Conservation (phyloP, 352 stramenopile species). For the Phytophthora fragariae region DNA sequence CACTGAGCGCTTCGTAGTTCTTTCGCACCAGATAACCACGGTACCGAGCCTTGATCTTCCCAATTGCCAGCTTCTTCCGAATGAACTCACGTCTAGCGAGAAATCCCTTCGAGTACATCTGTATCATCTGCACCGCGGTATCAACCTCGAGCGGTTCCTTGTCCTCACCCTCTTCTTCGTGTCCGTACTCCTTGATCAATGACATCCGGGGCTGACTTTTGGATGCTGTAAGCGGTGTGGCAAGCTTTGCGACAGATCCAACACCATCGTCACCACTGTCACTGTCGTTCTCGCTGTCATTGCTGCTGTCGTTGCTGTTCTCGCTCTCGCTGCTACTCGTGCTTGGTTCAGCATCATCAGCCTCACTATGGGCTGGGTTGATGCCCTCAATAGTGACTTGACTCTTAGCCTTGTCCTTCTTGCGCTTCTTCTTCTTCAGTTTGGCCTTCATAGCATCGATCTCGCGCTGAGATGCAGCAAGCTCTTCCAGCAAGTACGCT, state of each 20-base stretch:
- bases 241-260: neutral
- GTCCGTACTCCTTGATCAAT: constrained; percentile 26
- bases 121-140: constrained; percentile 37
- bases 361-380: constrained; percentile 9
- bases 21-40: constrained; percentile 52
- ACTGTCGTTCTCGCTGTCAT: constrained; percentile 11
- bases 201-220: constrained; percentile 22
- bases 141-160: constrained; percentile 15
- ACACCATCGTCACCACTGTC: constrained; percentile 3
- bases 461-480: constrained; percentile 36
- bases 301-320: constrained; percentile 14
- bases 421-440: constrained; percentile 16
- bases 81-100: constrained; percentile 43
- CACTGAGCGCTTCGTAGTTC: constrained; percentile 40
- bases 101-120: constrained; percentile 43
- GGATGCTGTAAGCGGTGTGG: constrained; percentile 7
- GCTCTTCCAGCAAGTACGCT: constrained; percentile 46
- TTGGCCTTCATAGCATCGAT: constrained; percentile 36
- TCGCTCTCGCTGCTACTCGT: constrained; percentile 21
- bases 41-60: constrained; percentile 55
- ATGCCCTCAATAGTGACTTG: neutral
- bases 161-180: constrained; percentile 24
- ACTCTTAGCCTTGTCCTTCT: constrained; percentile 10
- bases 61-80: constrained; percentile 45
- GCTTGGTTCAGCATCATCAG: constrained; percentile 7